phyloP scores from a whole-genome alignment of 73 alveolate genomes.

The Durusdinium trenchii region DNA sequence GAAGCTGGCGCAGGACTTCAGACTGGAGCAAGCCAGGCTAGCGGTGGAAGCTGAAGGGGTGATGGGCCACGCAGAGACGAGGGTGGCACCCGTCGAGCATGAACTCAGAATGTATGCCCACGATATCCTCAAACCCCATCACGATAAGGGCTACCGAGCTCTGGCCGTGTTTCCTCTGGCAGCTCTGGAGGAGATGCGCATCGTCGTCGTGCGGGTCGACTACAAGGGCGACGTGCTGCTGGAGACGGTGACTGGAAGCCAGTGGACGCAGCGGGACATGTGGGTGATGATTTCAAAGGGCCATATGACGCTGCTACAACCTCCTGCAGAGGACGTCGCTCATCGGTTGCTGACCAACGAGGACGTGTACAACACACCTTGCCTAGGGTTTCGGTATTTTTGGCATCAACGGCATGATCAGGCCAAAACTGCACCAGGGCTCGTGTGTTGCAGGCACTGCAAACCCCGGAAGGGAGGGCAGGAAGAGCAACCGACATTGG shows the following conservation, averaged over 20 bases:
- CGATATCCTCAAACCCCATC: neutral
- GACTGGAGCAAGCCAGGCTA: neutral
- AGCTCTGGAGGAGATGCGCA: too few species aligned
- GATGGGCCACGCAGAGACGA: too few species aligned
- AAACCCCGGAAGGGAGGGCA: too few species aligned
- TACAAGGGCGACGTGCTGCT: neutral
- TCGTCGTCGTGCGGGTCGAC: neutral
- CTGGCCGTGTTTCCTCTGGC: neutral
- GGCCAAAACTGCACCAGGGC: too few species aligned
- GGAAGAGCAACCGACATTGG: too few species aligned
- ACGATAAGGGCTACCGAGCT: neutral
- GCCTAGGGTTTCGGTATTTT: neutral
- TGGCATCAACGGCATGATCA: too few species aligned
- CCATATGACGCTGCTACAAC: too few species aligned
- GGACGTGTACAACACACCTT: neutral
- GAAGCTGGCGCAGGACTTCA: neutral
- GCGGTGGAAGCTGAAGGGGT: neutral
- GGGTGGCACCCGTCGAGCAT: too few species aligned
- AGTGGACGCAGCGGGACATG: neutral
- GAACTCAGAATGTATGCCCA: too few species aligned
- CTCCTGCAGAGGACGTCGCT: too few species aligned
- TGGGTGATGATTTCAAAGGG: too few species aligned
- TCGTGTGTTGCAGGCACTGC: too few species aligned
- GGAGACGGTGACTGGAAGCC: neutral
- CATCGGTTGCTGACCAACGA: neutral